A percentile compares a stretch with the other conserved stretches of the same genome.
phyloP scores from a whole-genome alignment of 352 stramenopile genomes.

The Globisporangium perplexum region DNA sequence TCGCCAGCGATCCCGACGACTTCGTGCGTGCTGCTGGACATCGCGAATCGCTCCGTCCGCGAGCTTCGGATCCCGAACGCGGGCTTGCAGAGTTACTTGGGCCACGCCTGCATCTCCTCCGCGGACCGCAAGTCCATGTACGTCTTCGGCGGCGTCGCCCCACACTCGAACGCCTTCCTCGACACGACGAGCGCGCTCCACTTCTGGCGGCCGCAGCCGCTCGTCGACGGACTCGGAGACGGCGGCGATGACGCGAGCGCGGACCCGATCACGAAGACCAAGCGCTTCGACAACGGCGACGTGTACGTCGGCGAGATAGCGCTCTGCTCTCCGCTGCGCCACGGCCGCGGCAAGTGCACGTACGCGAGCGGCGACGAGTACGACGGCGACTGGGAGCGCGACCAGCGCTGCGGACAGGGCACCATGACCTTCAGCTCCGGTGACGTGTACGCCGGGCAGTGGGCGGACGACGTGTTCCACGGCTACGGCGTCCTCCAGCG shows the following conservation, averaged over 20 bases:
- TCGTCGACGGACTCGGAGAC: conserved; percentile 17
- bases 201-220: conserved; percentile 54
- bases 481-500: too few species aligned
- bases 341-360: conserved; percentile 59
- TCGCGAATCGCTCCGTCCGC: conserved; percentile 16
- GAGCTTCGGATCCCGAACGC: conserved; percentile 27
- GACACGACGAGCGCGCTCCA: conserved; percentile 40
- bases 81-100: conserved; percentile 34
- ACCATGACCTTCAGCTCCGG: too few species aligned
- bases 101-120: conserved; percentile 30
- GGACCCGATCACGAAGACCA: conserved; percentile 43
- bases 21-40: conserved; percentile 40
- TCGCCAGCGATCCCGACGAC: conserved; percentile 15
- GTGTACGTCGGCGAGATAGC: conserved; percentile 67
- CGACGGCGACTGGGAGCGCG: conserved; percentile 60
- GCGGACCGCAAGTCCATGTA: conserved; percentile 43
- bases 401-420: conserved; percentile 30
- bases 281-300: conserved; percentile 48
- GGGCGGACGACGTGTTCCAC: too few species aligned
- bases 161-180: conserved; percentile 21
- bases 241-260: conserved; percentile 21
- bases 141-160: conserved; percentile 45
- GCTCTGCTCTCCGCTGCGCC: conserved; percentile 12
- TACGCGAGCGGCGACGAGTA: conserved; percentile 53
- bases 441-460: too few species aligned